Evolutionary conservation across 2,329 filamentous ascomycete species (phyloP), one percentile per base, ranked within the genome.

Genomic region (Whalleya microplaca): DNA sequence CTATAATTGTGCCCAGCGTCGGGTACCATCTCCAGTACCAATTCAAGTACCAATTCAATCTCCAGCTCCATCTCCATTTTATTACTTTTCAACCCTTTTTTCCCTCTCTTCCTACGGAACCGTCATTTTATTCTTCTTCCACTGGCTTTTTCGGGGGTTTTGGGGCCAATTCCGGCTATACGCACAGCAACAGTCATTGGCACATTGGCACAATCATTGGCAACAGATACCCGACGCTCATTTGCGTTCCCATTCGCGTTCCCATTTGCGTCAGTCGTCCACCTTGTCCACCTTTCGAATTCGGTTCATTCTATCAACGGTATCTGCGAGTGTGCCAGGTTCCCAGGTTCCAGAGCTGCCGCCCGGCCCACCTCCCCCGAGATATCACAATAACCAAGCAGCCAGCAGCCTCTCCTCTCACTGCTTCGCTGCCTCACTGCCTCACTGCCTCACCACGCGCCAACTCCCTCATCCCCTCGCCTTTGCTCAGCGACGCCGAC

Each of bases 311-410:
- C 32, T n/a, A n/a, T n/a, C n/a, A n/a, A n/a, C n/a, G n/a, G n/a
- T n/a, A n/a, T n/a, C n/a, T 37, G 32, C 32, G 32, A 37, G 32
- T 37, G 32, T 37, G 8, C 32, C 32, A 37, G 52, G 40, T 46
- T 58, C 55, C 20, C 45, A 51, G 50, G 48, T 42, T 53, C 47
- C 55, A 23, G 51, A 56, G 53, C 45, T 29, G 47, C 44, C 45
- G 42, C 4, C 27, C 44, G 60, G 58, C 60, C 60, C 60, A 63
- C 60, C 56, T 49, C 55, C 58, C 55, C 58, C 52, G 53, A 62
- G 56, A 59, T 56, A 59, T 59, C 56, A 56, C 49, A 60, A 60
- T 59, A 60, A 37, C 6, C 32, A 37, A 12, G 23, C 23, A 53
- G 57, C 52, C 32, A 57, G 46, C 41, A 43, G 18, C 20, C 41